Conservation (phyloP, 2,329 filamentous ascomycete species). For the Falciphora oryzae region DNA sequence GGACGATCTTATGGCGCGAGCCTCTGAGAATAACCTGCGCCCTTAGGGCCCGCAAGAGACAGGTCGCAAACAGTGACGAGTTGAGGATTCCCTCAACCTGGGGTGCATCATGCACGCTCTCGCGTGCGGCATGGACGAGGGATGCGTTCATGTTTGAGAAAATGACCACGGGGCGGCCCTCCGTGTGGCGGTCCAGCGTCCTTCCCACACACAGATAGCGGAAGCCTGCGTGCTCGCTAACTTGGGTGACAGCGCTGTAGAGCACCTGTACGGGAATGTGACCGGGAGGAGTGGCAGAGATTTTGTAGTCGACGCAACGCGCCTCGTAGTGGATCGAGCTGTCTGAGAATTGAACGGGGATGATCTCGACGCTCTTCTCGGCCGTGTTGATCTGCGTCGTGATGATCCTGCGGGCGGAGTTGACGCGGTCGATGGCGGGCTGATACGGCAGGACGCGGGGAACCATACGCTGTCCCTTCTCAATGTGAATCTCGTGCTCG, state of each 20-base stretch:
- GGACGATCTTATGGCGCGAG: conserved; percentile 18
- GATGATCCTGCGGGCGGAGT: conserved; percentile 31
- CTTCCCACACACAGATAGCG: conserved; percentile 29
- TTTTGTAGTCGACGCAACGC: background rate
- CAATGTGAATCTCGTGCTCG: conserved; percentile 34
- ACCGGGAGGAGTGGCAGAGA: background rate
- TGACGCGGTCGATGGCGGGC: conserved; percentile 31
- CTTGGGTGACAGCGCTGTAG: conserved; percentile 29
- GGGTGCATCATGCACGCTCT: conserved; percentile 10
- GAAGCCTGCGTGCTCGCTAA: conserved; percentile 19
- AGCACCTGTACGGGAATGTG: conserved; percentile 23
- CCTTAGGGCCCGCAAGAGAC: conserved; percentile 20
- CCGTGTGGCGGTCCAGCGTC: conserved; percentile 19
- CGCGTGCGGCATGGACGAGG: conserved; percentile 22
- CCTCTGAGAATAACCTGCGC: conserved; percentile 16
- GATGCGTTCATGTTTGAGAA: conserved; percentile 29
- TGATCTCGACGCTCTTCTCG: conserved; percentile 24
- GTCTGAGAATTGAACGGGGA: conserved; percentile 11
- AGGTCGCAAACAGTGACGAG: conserved; percentile 19
- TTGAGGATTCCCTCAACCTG: conserved; percentile 8
- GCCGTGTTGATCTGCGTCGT: conserved; percentile 26
- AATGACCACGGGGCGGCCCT: conserved; percentile 18
- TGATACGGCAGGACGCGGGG: conserved; percentile 34
- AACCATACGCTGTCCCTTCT: conserved; percentile 26
- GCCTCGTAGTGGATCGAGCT: background rate